Evolutionary conservation across 345 rosid species (phyloP).

Genomic region (Sonneratia alba): DNA sequence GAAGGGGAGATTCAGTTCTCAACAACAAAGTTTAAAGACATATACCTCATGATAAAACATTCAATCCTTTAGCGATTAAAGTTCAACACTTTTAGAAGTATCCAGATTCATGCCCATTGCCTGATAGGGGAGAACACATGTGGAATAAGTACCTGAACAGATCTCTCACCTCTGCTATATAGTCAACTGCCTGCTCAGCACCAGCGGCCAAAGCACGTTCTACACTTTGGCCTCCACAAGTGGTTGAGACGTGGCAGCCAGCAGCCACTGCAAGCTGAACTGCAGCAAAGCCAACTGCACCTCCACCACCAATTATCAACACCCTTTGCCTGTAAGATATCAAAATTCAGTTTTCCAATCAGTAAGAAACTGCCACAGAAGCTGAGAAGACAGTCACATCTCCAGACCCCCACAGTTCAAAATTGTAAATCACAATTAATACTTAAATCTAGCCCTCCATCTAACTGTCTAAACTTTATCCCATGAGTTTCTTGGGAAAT

Average conservation of each 20-base stretch:
- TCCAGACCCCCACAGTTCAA: too few relatives aligned
- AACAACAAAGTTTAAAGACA: neutral
- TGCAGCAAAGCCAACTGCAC: constrained; percentile 92
- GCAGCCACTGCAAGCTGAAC: constrained; percentile 74
- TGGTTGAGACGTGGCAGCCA: constrained; percentile 67
- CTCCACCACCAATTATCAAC: constrained; percentile 84
- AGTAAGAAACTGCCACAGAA: neutral
- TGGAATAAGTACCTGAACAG: neutral
- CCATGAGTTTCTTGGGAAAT: neutral
- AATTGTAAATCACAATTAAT: neutral
- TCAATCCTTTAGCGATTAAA: neutral
- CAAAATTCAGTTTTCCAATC: neutral
- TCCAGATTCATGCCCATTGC: neutral
- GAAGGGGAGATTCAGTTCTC: neutral
- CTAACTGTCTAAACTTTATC: neutral
- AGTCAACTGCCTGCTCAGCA: constrained; percentile 87
- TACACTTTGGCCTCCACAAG: constrained; percentile 69
- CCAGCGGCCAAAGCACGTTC: constrained; percentile 59
- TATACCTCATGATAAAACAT: neutral
- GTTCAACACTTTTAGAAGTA: neutral
- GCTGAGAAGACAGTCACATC: too few relatives aligned
- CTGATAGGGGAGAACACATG: neutral
- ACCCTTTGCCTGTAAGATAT: constrained; percentile 62
- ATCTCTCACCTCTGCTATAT: constrained; percentile 53
- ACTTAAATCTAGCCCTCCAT: neutral